A percentile compares a stretch with the other conserved stretches of the same genome.
Conservation (phyloP, 179 eudicot genomes). For the Spergularia azorica region DNA sequence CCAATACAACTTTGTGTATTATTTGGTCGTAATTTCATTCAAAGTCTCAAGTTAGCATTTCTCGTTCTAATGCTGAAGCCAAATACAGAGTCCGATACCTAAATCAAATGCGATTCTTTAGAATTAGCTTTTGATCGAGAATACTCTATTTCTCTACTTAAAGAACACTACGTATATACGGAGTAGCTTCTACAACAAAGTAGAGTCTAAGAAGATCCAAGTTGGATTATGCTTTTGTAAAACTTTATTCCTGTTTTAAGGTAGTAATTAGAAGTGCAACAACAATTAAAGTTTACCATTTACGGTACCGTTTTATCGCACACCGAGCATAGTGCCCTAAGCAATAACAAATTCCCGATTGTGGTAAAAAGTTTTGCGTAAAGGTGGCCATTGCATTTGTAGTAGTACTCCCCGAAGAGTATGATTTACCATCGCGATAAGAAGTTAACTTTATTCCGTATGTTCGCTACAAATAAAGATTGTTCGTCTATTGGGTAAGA, state of each 20-base stretch:
- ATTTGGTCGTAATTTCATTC: too few relatives aligned
- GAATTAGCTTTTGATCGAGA: too few relatives aligned
- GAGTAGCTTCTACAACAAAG: too few relatives aligned
- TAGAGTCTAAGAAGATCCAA: too few relatives aligned
- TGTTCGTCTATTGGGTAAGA: too few relatives aligned
- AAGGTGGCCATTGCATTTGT: background rate
- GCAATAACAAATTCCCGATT: background rate
- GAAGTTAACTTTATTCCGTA: background rate
- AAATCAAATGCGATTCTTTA: too few relatives aligned
- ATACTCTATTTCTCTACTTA: too few relatives aligned
- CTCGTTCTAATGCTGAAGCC: too few relatives aligned
- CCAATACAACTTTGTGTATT: too few relatives aligned
- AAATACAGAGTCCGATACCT: too few relatives aligned
- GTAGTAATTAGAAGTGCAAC: constrained; percentile 1
- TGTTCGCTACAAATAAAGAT: background rate
- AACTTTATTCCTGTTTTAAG: background rate
- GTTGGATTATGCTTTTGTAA: background rate
- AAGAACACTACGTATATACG: too few relatives aligned
- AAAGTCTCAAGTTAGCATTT: too few relatives aligned
- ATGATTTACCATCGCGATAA: background rate
- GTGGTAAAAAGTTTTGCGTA: background rate
- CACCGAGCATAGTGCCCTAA: constrained; percentile 9
- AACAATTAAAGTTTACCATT: background rate
- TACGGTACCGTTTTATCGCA: background rate
- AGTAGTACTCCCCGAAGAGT: background rate